Evolutionary conservation across 1,284 basidiomycete species (phyloP).

Genomic region (Fomes fomentarius): DNA sequence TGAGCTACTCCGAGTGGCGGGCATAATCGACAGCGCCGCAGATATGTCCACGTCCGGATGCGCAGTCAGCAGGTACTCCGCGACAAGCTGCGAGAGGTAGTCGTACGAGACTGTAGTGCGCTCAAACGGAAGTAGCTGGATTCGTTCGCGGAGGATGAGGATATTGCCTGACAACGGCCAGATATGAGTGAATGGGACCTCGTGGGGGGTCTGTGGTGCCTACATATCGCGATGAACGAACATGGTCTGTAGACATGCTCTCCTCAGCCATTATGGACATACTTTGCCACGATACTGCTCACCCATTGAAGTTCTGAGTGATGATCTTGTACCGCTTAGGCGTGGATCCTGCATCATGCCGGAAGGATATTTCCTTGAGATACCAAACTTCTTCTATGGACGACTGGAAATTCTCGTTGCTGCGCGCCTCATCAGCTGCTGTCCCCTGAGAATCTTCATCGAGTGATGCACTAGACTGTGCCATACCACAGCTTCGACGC

Average conservation of each 20-base stretch:
- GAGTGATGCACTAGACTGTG: too few species aligned
- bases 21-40: conserved; percentile 81
- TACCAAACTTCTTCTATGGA: conserved; percentile 69
- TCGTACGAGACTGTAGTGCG: conserved; percentile 82
- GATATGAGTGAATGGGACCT: conserved; percentile 20
- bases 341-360: conserved; percentile 36
- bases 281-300: conserved; percentile 24
- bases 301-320: conserved; percentile 84
- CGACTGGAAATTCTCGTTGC: conserved; percentile 1
- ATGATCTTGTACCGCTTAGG: conserved; percentile 62
- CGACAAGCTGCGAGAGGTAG: conserved; percentile 80
- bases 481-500: too few species aligned
- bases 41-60: conserved; percentile 70
- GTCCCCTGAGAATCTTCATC: too few species aligned
- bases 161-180: conserved; percentile 74
- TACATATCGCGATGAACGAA: conserved; percentile 88
- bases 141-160: conserved; percentile 77
- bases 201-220: conserved; percentile 28
- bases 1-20: conserved; percentile 75
- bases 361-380: conserved; percentile 70
- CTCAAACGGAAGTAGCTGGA: conserved; percentile 65
- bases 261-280: not conserved
- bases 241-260: conserved; percentile 65
- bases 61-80: conserved; percentile 74
- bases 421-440: too few species aligned